phyloP scores from a whole-genome alignment of 768 basidiomycete species.

The Pisolithus marmoratus region DNA sequence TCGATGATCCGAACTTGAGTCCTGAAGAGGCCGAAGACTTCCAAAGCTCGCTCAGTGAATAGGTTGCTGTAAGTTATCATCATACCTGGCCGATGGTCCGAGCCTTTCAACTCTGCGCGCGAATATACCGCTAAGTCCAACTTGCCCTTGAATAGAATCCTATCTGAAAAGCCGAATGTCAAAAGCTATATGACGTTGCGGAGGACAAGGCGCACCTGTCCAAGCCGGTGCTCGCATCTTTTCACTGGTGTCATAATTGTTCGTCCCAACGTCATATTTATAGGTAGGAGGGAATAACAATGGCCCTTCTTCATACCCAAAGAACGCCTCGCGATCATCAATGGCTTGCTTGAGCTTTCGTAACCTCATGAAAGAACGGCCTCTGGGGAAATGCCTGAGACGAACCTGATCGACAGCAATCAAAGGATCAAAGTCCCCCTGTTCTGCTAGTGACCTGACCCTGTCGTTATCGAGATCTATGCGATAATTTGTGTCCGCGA shows the following conservation, averaged over 20 bases:
- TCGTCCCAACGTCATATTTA: slow-evolving; percentile 78
- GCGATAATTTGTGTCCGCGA: slow-evolving; percentile 95
- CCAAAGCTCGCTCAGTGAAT: background rate
- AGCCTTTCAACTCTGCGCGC: slow-evolving; percentile 80
- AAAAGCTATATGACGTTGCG: slow-evolving; percentile 4
- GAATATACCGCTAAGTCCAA: slow-evolving; percentile 78
- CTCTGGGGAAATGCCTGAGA: background rate
- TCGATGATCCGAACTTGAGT: slow-evolving; percentile 79
- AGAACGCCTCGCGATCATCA: slow-evolving; percentile 67
- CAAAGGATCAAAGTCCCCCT: slow-evolving; percentile 66
- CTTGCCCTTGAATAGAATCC: slow-evolving; percentile 81
- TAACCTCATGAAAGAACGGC: background rate
- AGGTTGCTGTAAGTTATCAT: background rate
- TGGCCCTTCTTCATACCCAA: slow-evolving; percentile 84
- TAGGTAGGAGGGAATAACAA: slow-evolving; percentile 93
- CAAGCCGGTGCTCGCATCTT: slow-evolving; percentile 96
- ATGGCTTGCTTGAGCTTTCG: slow-evolving; percentile 68
- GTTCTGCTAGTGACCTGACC: slow-evolving; percentile 61
- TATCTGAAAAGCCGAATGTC: slow-evolving; percentile 51
- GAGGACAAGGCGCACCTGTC: slow-evolving; percentile 63
- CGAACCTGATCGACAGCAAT: slow-evolving; percentile 82
- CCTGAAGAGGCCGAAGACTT: slow-evolving; percentile 82
- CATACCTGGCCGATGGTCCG: slow-evolving; percentile 91
- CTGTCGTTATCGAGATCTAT: slow-evolving; percentile 81
- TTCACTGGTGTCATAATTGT: slow-evolving; percentile 91